phyloP scores from a whole-genome alignment of 2,329 filamentous ascomycete genomes.

The Chaetomiaceae sp. region DNA sequence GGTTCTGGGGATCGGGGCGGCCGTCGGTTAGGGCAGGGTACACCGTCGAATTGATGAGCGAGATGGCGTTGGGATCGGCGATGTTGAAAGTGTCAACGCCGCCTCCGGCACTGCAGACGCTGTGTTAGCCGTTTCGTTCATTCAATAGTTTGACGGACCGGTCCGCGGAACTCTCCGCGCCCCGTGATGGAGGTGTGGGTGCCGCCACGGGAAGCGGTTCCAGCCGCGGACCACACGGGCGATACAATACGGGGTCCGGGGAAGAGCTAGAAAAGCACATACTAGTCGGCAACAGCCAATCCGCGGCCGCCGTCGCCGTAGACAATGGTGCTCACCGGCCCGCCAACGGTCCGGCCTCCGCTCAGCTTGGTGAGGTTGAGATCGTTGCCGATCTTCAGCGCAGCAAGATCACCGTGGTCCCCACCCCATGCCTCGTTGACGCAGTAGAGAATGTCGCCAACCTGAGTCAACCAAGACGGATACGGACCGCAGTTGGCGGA shows the following conservation, averaged over 20 bases:
- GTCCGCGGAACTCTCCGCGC: too few species aligned
- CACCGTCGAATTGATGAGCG: conserved; percentile 35
- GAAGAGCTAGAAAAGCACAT: conserved; percentile 26
- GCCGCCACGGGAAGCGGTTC: too few species aligned
- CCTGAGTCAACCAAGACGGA: conserved; percentile 58
- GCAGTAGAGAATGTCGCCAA: conserved; percentile 53
- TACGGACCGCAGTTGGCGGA: conserved; percentile 47
- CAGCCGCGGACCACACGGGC: too few species aligned
- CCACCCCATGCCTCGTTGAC: conserved; percentile 51
- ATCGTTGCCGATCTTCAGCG: conserved; percentile 36
- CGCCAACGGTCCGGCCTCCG: conserved; percentile 33
- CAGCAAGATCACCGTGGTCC: conserved; percentile 46
- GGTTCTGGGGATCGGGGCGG: conserved; percentile 47
- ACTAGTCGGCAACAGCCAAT: conserved; percentile 46
- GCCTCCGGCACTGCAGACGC: conserved; percentile 34
- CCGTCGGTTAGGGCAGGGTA: conserved; percentile 38
- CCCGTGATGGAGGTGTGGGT: too few species aligned
- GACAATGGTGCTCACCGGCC: conserved; percentile 41
- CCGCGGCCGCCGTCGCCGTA: conserved; percentile 40
- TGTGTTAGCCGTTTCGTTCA: not conserved
- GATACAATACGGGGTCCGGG: not conserved
- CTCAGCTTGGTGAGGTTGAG: conserved; percentile 39
- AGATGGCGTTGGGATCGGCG: conserved; percentile 35
- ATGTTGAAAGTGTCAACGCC: conserved; percentile 44
- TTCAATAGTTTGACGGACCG: too few species aligned